Percentiles rank a stretch among this genome's conserved stretches.
These are phyloP conservation scores for Stagonosporopsis rhizophila DNA, from an alignment of 2,329 filamentous ascomycete species.

Conservation along the genomic window DNA sequence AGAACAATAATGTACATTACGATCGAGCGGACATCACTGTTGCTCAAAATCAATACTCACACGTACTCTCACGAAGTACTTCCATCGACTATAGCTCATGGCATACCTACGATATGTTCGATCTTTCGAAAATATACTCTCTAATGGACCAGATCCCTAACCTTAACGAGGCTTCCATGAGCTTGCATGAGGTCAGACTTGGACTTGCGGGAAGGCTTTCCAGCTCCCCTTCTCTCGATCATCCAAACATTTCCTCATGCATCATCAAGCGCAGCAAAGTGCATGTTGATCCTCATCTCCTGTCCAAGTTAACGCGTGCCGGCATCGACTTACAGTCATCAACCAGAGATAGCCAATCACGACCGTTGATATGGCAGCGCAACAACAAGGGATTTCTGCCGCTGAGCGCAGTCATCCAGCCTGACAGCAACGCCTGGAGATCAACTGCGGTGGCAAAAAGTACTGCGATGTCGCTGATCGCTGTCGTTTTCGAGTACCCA, in stretches of 20 bases:
- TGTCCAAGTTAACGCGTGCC: constrained; percentile 12
- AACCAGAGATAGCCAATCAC: constrained; percentile 1
- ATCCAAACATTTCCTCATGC: background rate
- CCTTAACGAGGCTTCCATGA: background rate
- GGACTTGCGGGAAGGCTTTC: constrained; percentile 1
- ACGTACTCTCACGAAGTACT: background rate
- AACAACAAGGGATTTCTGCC: constrained; percentile 1
- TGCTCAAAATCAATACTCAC: background rate
- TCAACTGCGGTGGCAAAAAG: constrained; percentile 9
- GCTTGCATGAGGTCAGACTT: constrained; percentile 4
- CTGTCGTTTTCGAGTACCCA: background rate
- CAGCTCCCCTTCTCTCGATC: constrained; percentile 5
- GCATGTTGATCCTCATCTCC: constrained; percentile 20
- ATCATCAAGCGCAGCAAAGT: constrained; percentile 8
- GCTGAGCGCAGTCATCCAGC: constrained; percentile 9
- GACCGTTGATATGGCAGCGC: background rate
- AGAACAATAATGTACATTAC: background rate
- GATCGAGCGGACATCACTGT: background rate
- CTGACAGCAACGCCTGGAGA: constrained; percentile 1
- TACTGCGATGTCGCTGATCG: constrained; percentile 8
- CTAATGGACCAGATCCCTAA: background rate
- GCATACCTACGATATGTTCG: background rate
- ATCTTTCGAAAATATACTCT: background rate
- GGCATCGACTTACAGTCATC: constrained; percentile 7
- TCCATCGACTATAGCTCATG: background rate